phyloP scores from a whole-genome alignment of 1,139 yeast species.

The Kodamaea ohmeri region DNA sequence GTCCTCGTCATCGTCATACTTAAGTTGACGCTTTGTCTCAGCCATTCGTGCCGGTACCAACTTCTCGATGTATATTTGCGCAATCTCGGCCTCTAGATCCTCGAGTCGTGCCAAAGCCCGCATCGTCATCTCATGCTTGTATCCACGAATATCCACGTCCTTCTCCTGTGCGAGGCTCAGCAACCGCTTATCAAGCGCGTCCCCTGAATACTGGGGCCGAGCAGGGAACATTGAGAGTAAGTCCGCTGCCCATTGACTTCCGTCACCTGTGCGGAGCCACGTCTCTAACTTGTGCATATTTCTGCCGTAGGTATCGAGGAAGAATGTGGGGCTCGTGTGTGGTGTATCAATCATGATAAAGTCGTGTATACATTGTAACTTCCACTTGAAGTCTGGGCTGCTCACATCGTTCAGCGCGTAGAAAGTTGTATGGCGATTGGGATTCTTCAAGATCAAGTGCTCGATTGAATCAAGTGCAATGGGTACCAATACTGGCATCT shows the following conservation, averaged over 20 bases:
- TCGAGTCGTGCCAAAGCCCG: conserved; percentile 17
- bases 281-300: conserved; percentile 22
- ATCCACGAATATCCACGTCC: conserved; percentile 34
- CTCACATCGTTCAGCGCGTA: conserved; percentile 20
- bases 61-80: conserved; percentile 12
- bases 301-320: conserved; percentile 28
- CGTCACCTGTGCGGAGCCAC: conserved; percentile 20
- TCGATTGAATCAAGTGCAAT: conserved; percentile 38
- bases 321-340: conserved; percentile 19
- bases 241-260: conserved; percentile 5
- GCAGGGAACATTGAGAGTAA: conserved; percentile 22
- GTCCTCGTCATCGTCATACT: conserved; percentile 49
- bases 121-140: conserved; percentile 34
- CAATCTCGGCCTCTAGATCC: conserved; percentile 28
- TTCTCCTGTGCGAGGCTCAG: not conserved
- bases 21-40: conserved; percentile 51
- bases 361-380: conserved; percentile 29
- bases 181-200: conserved; percentile 3
- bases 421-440: conserved; percentile 25
- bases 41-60: conserved; percentile 33
- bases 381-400: conserved; percentile 32
- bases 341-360: conserved; percentile 28
- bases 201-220: conserved; percentile 1
- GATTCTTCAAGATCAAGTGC: conserved; percentile 29
- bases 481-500: conserved; percentile 40